A percentile compares a stretch with the other conserved stretches of the same genome.
These are phyloP conservation scores for Amylostereum chailletii DNA, from an alignment of 1,284 basidiomycete species.

Conservation along the genomic window DNA sequence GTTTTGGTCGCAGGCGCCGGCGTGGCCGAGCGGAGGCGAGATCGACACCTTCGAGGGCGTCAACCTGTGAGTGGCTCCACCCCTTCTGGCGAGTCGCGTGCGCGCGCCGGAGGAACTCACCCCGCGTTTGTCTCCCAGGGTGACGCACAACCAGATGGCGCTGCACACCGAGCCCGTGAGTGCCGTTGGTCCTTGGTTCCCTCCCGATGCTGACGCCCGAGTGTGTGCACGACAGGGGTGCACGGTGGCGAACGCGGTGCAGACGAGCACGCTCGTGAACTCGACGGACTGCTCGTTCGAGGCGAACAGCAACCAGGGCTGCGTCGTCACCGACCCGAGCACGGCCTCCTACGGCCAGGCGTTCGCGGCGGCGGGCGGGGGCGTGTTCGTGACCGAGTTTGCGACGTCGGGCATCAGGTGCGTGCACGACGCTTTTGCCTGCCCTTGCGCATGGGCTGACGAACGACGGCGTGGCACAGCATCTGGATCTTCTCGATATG, in stretches of 20 bases:
- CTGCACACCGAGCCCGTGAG: conserved; percentile 49
- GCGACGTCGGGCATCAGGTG: conserved; percentile 56
- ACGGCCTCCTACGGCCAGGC: conserved; percentile 51
- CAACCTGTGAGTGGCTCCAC: conserved; percentile 4
- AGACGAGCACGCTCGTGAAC: conserved; percentile 43
- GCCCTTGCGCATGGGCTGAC: not conserved
- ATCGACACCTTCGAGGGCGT: conserved; percentile 16
- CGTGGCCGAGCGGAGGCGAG: conserved; percentile 55
- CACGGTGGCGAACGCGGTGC: conserved; percentile 36
- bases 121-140: not conserved
- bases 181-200: conserved; percentile 1
- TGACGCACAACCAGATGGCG: conserved; percentile 46
- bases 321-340: conserved; percentile 46
- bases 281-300: conserved; percentile 52
- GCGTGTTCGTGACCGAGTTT: conserved; percentile 67
- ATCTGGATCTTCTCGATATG: conserved; percentile 70
- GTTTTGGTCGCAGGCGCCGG: conserved; percentile 52
- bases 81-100: too few relatives aligned
- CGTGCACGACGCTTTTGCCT: conserved; percentile 17
- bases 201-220: not conserved
- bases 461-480: conserved; percentile 20
- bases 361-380: conserved; percentile 59
- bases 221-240: conserved; percentile 32
- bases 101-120: not conserved
- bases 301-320: conserved; percentile 54